These are phyloP conservation scores for Solanum acaule DNA, from an alignment of 257 asterid species.

Conservation along the genomic window DNA sequence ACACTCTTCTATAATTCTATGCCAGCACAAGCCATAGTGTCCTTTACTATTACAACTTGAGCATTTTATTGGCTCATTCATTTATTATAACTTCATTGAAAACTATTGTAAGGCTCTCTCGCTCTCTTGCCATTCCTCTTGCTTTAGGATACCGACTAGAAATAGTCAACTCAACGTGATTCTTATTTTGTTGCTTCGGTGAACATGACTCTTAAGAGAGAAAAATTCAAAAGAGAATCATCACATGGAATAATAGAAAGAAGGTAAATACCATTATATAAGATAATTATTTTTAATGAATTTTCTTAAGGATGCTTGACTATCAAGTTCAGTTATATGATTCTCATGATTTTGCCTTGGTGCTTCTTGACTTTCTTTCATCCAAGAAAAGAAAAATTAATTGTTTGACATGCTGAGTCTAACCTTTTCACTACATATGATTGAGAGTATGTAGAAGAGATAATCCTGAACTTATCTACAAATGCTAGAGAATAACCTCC, in stretches of 20 bases:
- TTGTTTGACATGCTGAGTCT: background rate
- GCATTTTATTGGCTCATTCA: too few species aligned
- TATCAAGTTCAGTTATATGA: background rate
- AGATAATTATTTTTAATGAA: background rate
- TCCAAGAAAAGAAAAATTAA: background rate
- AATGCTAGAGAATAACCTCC: background rate
- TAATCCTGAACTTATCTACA: too few species aligned
- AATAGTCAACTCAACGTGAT: background rate
- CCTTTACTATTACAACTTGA: too few species aligned
- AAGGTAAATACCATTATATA: background rate
- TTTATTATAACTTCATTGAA: too few species aligned
- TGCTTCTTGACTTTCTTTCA: background rate
- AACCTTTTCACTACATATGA: too few species aligned
- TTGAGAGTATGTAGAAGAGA: too few species aligned
- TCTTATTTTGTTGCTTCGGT: background rate
- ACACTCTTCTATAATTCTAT: too few species aligned
- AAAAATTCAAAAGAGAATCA: background rate
- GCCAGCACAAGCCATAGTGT: too few species aligned
- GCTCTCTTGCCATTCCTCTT: too few species aligned
- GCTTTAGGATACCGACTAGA: background rate
- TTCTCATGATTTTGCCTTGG: background rate
- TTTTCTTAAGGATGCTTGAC: background rate
- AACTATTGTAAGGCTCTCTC: too few species aligned
- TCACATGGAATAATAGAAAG: background rate
- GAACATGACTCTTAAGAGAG: background rate